Base-by-base conservation (phyloP, 176 grass and related monocot genomes). In the Oryza rufipogon region DNA sequence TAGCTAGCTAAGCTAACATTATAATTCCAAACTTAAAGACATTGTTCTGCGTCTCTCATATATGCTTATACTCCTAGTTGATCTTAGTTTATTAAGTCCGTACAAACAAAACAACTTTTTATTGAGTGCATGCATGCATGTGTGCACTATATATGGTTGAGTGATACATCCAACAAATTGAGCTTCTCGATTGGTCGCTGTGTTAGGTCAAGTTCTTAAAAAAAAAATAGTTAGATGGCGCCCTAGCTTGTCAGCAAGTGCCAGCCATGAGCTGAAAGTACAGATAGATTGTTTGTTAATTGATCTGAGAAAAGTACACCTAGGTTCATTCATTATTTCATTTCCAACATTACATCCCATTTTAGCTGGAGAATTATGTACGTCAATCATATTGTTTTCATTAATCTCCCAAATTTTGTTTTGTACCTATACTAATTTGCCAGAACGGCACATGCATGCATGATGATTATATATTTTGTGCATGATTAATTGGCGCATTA, bases 151-250 rank as follows among this genome's bases (percentile, higher is more conserved):
- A 41, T 41, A 41, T 19, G 54, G 54, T 17, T 58, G 54, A 58
- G 28, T 63, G 58, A 23, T 63, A 23, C 58, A 63, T 63, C 58
- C 3, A 42, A 22, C 80, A 52, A 83, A 73, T 65, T 52, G 58
- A 45, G 82, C 46, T 12, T 73, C 42, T n/a, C 58, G 11, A 86
- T 86, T 90, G 73, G 73, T 42, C 66, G 38, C 23, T 20, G 54
- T 58, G 83, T 90, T 90, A 83, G 88, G 88, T 90, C 88, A 79
- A 69, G 84, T 15, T 36, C 7, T 39, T 70, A 64, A 49, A 14
- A 70, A 70, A 41, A 75, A 63, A n/a, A 7, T 23, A 56, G 7
- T n/a, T 58, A 84, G 78, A 76, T 80, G 76, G 38, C 2, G 64
- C 56, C 4, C 48, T 58, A 58, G 52, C 52, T 52, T 69, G 86